These are phyloP conservation scores for Colletotrichum horii DNA, from an alignment of 2,329 filamentous ascomycete genomes.

Conservation along the genomic window DNA sequence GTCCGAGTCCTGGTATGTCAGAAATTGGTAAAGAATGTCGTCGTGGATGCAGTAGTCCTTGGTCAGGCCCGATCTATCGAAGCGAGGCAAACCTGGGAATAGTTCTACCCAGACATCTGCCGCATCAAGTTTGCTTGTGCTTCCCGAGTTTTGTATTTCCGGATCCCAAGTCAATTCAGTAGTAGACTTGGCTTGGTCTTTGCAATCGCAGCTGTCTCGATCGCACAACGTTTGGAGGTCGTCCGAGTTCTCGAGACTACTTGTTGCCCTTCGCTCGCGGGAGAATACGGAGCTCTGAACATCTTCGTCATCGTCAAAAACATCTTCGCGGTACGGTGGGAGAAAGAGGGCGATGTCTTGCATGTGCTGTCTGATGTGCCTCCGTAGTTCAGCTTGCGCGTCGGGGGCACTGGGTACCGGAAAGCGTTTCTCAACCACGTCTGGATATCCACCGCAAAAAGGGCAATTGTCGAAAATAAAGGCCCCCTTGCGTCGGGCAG, in stretches of 20 bases:
- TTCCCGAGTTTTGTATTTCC: fast-evolving
- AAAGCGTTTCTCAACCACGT: background rate
- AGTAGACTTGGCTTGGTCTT: fast-evolving
- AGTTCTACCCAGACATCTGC: fast-evolving
- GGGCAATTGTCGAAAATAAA: background rate
- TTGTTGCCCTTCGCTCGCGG: background rate
- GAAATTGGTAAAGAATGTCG: too few species aligned
- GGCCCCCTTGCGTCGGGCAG: fast-evolving
- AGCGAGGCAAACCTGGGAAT: too few species aligned
- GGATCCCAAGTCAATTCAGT: fast-evolving
- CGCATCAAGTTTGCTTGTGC: fast-evolving
- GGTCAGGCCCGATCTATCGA: fast-evolving
- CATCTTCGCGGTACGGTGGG: background rate
- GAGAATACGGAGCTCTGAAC: background rate
- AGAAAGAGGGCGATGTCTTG: background rate
- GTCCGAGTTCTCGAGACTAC: background rate
- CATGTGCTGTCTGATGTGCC: background rate
- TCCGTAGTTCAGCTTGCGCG: background rate
- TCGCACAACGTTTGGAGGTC: fast-evolving
- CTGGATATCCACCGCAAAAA: background rate
- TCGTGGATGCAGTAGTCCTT: fast-evolving
- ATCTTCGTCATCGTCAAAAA: background rate
- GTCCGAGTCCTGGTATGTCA: fast-evolving
- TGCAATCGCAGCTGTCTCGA: background rate
- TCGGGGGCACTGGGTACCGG: background rate